Conservation (phyloP, 2,329 filamentous ascomycete species). For the Colletotrichum tropicicola region DNA sequence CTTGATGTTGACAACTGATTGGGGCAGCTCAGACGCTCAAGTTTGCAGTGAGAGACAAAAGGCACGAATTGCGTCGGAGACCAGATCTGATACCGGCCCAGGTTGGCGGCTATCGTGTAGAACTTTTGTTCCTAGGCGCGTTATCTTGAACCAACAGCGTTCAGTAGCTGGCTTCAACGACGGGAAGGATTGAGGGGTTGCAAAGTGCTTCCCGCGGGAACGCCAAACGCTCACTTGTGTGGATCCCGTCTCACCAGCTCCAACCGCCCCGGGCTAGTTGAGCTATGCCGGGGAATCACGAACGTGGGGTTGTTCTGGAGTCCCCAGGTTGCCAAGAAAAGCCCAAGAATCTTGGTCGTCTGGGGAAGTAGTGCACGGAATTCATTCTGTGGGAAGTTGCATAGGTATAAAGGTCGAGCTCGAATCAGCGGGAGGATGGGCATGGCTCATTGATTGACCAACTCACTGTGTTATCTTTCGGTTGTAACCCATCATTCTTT, state of each 20-base stretch:
- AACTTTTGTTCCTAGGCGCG: no score
- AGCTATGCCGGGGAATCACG: background rate
- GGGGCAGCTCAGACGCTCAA: no score
- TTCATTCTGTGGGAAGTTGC: background rate
- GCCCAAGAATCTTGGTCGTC: background rate
- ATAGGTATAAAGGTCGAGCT: slow-evolving; percentile 10
- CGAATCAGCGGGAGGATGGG: background rate
- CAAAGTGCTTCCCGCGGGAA: slow-evolving; percentile 2
- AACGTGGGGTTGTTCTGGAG: slow-evolving; percentile 25
- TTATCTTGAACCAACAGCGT: background rate
- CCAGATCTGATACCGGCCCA: background rate
- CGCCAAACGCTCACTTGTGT: background rate
- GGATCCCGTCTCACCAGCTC: background rate
- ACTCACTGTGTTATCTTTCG: no score
- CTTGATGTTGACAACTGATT: no score
- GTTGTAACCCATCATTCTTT: background rate
- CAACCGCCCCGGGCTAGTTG: background rate
- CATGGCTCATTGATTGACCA: background rate
- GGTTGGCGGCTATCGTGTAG: no score
- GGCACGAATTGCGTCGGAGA: no score
- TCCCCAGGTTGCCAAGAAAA: slow-evolving; percentile 22
- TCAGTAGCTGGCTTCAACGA: background rate
- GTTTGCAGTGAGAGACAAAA: no score
- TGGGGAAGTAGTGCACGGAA: background rate
- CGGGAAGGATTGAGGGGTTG: slow-evolving; percentile 5